A percentile compares a stretch with the other conserved stretches of the same genome.
Conservation (phyloP, 202 grass and related monocot species). For the Cymbopogon flexuosus region DNA sequence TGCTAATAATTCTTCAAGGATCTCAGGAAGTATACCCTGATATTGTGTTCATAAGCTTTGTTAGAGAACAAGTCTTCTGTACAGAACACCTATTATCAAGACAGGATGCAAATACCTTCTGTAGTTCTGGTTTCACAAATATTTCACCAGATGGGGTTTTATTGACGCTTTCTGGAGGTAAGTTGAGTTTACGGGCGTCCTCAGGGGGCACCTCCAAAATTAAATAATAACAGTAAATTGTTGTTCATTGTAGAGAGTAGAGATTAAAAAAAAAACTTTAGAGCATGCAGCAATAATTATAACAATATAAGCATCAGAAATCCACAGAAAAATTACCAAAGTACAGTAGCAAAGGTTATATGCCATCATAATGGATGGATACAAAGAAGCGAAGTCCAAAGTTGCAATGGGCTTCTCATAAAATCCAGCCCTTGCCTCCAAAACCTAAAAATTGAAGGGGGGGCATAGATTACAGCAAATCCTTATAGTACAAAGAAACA, state of each 20-base stretch:
- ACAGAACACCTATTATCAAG: slow-evolving; percentile 15
- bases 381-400: slow-evolving; percentile 98
- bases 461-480: background rate
- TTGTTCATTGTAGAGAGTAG: slow-evolving; percentile 24
- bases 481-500: background rate
- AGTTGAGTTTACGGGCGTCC: slow-evolving; percentile 72
- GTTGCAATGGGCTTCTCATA: slow-evolving; percentile 98
- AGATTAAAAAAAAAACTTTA: background rate
- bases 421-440: slow-evolving; percentile 97
- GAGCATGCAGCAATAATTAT: background rate
- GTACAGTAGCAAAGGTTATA: slow-evolving; percentile 99
- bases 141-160: slow-evolving; percentile 94
- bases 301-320: slow-evolving; percentile 12
- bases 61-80: slow-evolving; percentile 26
- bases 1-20: slow-evolving; percentile 89
- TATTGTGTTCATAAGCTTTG: slow-evolving; percentile 14
- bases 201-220: slow-evolving; percentile 76
- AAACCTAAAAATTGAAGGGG: slow-evolving; percentile 57
- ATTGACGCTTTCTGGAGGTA: slow-evolving; percentile 75
- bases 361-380: slow-evolving; percentile 99
- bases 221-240: slow-evolving; percentile 11
- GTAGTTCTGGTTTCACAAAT: slow-evolving; percentile 89
- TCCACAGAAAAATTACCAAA: slow-evolving; percentile 57
- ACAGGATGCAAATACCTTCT: slow-evolving; percentile 65
- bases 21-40: slow-evolving; percentile 99